Evolutionary conservation across 139 green algal species (phyloP), one percentile per base, ranked within the genome.

Genomic region (Asterochloris erici): DNA sequence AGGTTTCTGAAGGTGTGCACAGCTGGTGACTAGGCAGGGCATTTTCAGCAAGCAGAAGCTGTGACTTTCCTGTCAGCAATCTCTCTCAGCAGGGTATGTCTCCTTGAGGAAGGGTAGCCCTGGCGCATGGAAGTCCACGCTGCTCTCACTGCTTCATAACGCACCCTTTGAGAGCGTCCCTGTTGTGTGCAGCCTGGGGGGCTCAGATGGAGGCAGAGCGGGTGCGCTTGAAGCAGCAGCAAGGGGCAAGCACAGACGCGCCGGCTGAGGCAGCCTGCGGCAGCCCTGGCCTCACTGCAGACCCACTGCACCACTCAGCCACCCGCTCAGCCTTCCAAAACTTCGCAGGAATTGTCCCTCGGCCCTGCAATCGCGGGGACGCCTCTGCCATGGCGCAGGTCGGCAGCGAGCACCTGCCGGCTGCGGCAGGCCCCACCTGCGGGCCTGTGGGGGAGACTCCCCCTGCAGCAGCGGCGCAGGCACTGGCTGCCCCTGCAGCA

Each of bases 281-380:
- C 71, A 54, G 71, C 38, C 14, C 71, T 19, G n/a, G 24, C 23
- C 71, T 29, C 71, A 47, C 79, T 29, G 77, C 63, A 17, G 69
- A 81, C n/a, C 27, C n/a, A 0, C 68, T 83, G 38, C 68, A n/a
- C 15, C 79, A 83, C 68, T 64, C 27, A 21, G 79, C 63, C 14
- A 74, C 19, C 78, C 73, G 28, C 15, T 83, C 79, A 27, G 64
- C 79, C 68, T 83, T 83, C 38, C 66, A 80, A 21, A 74, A 26
- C 28, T 84, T 84, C 63, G 76, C 81, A 66, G 81, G 73, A 26
- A 69, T 81, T 54, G 81, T 84, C 1, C 73, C 81, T 9, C 68
- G 81, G 73, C 81, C 81, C 12, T 80, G 81, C 61, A 27, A 60
- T 54, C 68, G 81, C 26, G 73, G 81, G 1, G 62, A 84, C 64